A percentile compares a stretch with the other conserved stretches of the same genome.
These are phyloP conservation scores for Fusarium mexicanum DNA, from an alignment of 2,329 filamentous ascomycete species.

Conservation along the genomic window DNA sequence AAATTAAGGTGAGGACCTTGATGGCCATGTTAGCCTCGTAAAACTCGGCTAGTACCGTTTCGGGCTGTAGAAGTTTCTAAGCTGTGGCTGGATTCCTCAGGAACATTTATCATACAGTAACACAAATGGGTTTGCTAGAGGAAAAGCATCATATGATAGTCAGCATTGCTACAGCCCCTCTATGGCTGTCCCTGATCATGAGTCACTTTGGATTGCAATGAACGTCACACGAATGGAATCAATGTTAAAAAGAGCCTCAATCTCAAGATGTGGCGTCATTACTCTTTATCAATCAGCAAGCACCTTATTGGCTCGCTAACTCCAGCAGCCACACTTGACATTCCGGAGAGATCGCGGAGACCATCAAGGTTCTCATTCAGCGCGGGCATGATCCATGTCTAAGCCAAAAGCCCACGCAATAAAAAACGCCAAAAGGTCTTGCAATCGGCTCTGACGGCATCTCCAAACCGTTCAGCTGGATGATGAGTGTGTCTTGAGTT, in stretches of 20 bases:
- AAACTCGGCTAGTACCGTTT: conserved; percentile 4
- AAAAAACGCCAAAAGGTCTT: conserved; percentile 11
- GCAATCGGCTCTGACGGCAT: conserved; percentile 39
- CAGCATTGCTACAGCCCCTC: accelerated
- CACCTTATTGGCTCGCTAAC: conserved; percentile 23
- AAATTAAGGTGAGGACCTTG: conserved; percentile 44
- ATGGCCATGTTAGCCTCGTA: conserved; percentile 36
- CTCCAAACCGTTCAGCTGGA: neutral
- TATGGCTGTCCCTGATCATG: too few species aligned
- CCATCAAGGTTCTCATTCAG: conserved; percentile 43
- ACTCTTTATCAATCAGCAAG: neutral
- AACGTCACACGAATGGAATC: neutral
- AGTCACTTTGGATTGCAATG: neutral
- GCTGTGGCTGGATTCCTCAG: conserved; percentile 20
- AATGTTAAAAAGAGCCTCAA: conserved; percentile 7
- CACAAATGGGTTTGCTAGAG: neutral
- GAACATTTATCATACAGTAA: neutral
- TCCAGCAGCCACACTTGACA: conserved; percentile 33
- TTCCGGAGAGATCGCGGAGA: conserved; percentile 11
- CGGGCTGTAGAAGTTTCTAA: neutral
- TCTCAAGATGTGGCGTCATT: conserved; percentile 30
- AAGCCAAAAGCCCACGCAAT: conserved; percentile 19
- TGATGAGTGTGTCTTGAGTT: neutral
- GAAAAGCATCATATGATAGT: neutral
- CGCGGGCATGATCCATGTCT: conserved; percentile 11